A percentile compares a stretch with the other conserved stretches of the same genome.
Evolutionary conservation across 371 early-diverging fungal genomes (phyloP).

Genomic region (Fennellomyces sp.): DNA sequence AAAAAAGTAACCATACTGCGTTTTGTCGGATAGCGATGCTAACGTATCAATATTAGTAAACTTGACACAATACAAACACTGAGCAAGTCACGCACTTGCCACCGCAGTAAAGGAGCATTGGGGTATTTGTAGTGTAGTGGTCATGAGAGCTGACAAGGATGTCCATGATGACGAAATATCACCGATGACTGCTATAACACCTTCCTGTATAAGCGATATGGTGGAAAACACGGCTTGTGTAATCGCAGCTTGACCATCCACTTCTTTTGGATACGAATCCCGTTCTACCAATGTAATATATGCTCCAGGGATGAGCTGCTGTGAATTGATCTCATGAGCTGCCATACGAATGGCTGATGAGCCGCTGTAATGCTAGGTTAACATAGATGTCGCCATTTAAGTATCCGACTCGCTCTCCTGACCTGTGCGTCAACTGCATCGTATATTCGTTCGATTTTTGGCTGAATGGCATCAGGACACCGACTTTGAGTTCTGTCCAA

Average conservation of each 20-base stretch:
- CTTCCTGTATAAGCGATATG: conserved; percentile 58
- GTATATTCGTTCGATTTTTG: conserved; percentile 44
- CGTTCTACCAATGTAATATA: conserved; percentile 60
- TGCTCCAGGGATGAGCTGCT: conserved; percentile 57
- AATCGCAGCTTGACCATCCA: conserved; percentile 46
- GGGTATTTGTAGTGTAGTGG: conserved; percentile 62
- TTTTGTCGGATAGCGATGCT: conserved; percentile 61
- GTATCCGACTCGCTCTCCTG: too few relatives aligned
- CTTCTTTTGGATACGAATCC: conserved; percentile 58
- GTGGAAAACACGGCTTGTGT: conserved; percentile 60
- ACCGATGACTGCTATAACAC: conserved; percentile 59
- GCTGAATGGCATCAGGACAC: conserved; percentile 56
- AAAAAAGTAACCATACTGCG: conserved; percentile 60
- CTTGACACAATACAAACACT: background rate
- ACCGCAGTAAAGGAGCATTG: conserved; percentile 66
- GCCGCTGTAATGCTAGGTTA: conserved; percentile 55
- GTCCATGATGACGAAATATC: conserved; percentile 67
- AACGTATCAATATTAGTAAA: conserved; percentile 1
- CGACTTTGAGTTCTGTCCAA: conserved; percentile 53
- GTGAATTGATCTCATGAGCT: conserved; percentile 57
- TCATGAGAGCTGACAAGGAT: conserved; percentile 57
- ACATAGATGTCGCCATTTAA: too few relatives aligned
- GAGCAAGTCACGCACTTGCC: conserved; percentile 41
- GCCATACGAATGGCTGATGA: conserved; percentile 62
- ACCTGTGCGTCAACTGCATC: conserved; percentile 45